Base-by-base conservation (phyloP, 805 yeast genomes). In the Ogataea ramenticola region DNA sequence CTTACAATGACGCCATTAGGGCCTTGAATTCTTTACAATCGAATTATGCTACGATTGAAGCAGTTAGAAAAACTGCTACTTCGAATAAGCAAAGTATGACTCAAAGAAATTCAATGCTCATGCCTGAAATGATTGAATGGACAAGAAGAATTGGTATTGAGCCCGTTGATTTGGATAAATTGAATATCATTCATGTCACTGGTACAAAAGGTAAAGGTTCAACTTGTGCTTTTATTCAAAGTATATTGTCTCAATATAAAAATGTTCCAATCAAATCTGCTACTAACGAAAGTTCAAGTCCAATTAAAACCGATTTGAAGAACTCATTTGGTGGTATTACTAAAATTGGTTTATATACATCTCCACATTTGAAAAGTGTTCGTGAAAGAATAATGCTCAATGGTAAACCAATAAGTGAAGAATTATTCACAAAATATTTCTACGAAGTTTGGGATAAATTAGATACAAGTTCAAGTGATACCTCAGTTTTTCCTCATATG, bases 181-280 rank as follows among this genome's bases (percentile, higher is more conserved):
- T 93, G 53, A 90, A 90, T 53, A 73, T 89, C 2, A 74, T 93
- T 36, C 99, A 93, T 58, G 83, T 95, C 32, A 90, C 99, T 0
- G 99, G 99, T 19, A 93, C 99, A 1, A 93, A 93, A 61, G 99
- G 99, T 14, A 93, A 93, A 66, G 99, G 99, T 1, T 89, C 97
- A 0, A 91, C 98, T 0, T 91, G 97, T 64, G 96, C 99, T 0
- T 93, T 93, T 58, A 78, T 89, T 2, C 86, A 86, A 55, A 79
- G 93, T 2, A 87, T 95, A 34, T 63, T 95, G 48, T 57, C 64
- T 8, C 87, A 87, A 57, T 87, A 87, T 55, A 66, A 64, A 14
- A 29, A 29, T 11, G 12, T 11, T 11, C 32, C 32, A 29, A 14
- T 29, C 26, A 27, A n/a, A n/a, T n/a, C n/a, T n/a, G n/a, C n/a